A percentile compares a stretch with the other conserved stretches of the same genome.
phyloP scores from a whole-genome alignment of 2,329 filamentous ascomycete species.

The Colletotrichum agaves region DNA sequence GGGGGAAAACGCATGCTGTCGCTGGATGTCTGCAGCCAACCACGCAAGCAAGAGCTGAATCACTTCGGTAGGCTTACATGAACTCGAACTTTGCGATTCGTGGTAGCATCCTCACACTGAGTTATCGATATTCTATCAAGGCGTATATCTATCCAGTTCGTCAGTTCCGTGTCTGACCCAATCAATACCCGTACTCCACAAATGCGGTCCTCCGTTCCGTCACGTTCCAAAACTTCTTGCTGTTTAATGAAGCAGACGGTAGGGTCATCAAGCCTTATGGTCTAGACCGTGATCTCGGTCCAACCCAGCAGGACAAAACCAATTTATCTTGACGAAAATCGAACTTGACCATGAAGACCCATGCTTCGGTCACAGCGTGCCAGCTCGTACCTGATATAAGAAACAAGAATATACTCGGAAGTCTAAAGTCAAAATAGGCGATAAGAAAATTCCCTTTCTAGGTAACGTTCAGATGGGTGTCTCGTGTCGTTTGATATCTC shows the following conservation, averaged over 20 bases:
- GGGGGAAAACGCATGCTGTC: too few species aligned
- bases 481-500: neutral
- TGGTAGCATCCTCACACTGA: neutral
- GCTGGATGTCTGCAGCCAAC: too few species aligned
- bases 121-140: neutral
- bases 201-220: neutral
- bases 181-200: neutral
- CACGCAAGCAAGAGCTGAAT: too few species aligned
- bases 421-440: slow-evolving; percentile 18
- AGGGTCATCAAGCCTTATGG: neutral
- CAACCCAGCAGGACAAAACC: neutral
- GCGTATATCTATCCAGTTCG: neutral
- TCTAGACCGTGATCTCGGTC: neutral
- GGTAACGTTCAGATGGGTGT: neutral
- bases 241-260: neutral
- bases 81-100: too few species aligned
- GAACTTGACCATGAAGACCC: neutral
- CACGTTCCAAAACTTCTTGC: neutral
- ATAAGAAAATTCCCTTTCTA: neutral
- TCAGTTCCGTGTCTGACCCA: neutral
- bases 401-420: slow-evolving; percentile 21
- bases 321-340: neutral
- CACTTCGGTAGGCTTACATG: too few species aligned
- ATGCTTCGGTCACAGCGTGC: neutral
- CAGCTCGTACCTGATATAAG: neutral